phyloP scores from a whole-genome alignment of 345 rosid genomes.

The Erucastrum elatum region DNA sequence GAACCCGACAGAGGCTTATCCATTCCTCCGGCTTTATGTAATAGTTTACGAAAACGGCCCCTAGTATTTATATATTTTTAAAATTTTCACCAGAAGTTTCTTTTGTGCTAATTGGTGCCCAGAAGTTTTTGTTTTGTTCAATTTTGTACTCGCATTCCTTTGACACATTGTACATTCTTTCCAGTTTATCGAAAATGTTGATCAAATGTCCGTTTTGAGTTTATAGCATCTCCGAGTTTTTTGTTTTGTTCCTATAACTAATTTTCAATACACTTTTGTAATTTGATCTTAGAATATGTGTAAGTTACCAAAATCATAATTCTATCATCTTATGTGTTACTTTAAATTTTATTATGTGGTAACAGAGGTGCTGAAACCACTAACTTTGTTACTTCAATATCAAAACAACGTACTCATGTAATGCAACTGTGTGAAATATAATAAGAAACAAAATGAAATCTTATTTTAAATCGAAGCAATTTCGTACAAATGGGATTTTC shows the following conservation, averaged over 20 bases:
- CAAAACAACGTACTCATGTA: background rate
- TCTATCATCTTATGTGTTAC: too few species aligned
- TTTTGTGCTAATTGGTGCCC: background rate
- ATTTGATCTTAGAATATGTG: too few species aligned
- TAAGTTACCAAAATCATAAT: too few species aligned
- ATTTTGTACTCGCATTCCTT: too few species aligned
- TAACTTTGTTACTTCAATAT: background rate
- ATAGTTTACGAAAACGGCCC: background rate
- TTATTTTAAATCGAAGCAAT: too few species aligned
- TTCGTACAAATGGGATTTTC: background rate
- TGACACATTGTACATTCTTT: too few species aligned
- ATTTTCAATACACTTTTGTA: too few species aligned
- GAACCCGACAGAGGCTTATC: too few species aligned
- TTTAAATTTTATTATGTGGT: too few species aligned
- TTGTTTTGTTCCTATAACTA: background rate
- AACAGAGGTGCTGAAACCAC: too few species aligned
- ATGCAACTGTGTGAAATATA: background rate
- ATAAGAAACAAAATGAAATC: background rate
- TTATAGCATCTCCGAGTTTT: background rate
- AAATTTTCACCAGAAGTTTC: background rate
- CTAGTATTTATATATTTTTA: background rate
- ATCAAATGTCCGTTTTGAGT: too few species aligned
- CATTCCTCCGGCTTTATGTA: background rate
- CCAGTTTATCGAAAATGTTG: too few species aligned
- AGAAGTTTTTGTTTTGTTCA: background rate